phyloP scores from a whole-genome alignment of 2,329 filamentous ascomycete genomes.

The Aspergillus sp. region DNA sequence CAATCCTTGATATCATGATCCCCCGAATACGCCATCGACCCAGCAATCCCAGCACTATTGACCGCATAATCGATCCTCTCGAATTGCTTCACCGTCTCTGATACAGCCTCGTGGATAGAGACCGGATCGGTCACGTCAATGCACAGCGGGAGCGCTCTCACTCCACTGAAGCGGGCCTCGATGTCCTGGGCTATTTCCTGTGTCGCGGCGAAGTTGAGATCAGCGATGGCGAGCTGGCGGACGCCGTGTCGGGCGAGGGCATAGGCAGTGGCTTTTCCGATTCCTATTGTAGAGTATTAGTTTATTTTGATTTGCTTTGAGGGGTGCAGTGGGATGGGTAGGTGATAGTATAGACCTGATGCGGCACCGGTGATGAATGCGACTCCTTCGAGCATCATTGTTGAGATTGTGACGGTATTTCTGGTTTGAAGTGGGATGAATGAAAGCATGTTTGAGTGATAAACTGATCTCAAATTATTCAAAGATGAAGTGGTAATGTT shows the following conservation, averaged over 20 bases:
- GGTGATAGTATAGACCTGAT: background rate
- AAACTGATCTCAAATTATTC: background rate
- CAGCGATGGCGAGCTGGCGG: background rate
- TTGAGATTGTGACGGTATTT: background rate
- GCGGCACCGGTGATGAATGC: constrained; percentile 2
- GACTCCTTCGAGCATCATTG: background rate
- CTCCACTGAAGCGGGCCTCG: background rate
- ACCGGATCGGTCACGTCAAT: constrained; percentile 8
- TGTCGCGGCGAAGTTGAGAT: background rate
- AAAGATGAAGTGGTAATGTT: too few species aligned
- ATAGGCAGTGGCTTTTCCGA: constrained; percentile 9
- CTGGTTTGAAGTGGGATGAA: too few species aligned
- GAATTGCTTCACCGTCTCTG: background rate
- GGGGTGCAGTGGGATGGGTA: background rate
- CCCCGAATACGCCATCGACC: background rate
- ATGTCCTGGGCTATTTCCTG: background rate
- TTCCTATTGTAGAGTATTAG: background rate
- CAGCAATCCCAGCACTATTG: constrained; percentile 8
- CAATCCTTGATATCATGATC: background rate
- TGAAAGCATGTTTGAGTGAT: too few species aligned
- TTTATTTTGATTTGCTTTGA: too few species aligned
- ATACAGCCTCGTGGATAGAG: constrained; percentile 1
- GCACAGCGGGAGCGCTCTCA: background rate
- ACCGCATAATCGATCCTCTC: constrained; percentile 10
- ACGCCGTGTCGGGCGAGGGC: constrained; percentile 7